Conservation (phyloP, 176 grass and related monocot genomes). For the Lolium perenne region DNA sequence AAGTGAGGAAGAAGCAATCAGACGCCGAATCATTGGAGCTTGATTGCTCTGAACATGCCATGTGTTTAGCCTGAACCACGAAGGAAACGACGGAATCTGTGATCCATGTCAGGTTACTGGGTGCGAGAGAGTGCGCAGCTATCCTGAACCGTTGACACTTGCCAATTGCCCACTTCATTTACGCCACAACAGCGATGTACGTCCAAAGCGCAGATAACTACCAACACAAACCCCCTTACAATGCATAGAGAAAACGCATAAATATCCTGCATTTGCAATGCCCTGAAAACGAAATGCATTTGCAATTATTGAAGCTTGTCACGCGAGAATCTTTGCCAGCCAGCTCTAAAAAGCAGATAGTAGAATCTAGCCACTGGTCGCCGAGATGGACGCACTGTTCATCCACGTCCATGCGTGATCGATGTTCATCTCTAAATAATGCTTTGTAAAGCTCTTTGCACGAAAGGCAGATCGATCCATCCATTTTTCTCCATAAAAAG, state of each 20-base stretch:
- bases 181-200: too few species aligned
- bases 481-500: too few species aligned
- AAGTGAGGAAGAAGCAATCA: not conserved
- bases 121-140: not conserved
- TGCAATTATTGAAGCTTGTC: conserved; percentile 34
- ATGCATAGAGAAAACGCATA: not conserved
- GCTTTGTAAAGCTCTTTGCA: not conserved
- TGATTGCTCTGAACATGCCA: not conserved
- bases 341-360: not conserved
- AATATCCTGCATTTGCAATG: not conserved
- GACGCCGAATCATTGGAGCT: not conserved
- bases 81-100: not conserved
- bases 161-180: not conserved
- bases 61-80: not conserved
- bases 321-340: conserved; percentile 1
- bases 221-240: too few species aligned
- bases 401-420: conserved; percentile 6
- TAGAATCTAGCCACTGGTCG: not conserved
- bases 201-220: too few species aligned
- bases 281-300: conserved; percentile 18
- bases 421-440: not conserved
- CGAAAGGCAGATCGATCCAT: not conserved
- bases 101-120: not conserved
- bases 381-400: not conserved
- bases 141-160: not conserved